These are phyloP conservation scores for Camellia granthamiana DNA, from an alignment of 148 eudicot species.

Conservation along the genomic window DNA sequence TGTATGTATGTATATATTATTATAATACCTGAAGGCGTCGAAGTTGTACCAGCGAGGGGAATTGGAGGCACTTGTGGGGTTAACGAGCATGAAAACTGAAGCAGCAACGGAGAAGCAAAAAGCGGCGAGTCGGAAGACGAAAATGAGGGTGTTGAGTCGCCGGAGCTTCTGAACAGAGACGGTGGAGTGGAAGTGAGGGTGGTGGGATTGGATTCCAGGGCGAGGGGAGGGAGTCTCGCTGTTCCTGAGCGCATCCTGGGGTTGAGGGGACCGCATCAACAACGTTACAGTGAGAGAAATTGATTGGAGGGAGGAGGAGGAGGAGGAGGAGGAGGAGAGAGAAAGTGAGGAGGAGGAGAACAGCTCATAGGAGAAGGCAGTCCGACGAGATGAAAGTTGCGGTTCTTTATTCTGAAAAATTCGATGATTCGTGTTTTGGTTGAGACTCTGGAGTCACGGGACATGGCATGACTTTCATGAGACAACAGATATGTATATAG, in stretches of 20 bases:
- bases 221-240: conserved; percentile 47
- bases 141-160: conserved; percentile 59
- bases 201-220: conserved; percentile 27
- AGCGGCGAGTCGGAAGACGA: conserved; percentile 56
- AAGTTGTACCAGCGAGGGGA: conserved; percentile 62
- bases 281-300: not conserved
- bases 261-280: conserved; percentile 44
- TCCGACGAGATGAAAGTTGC: not conserved
- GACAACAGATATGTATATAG: too few relatives aligned
- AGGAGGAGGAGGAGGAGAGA: too few relatives aligned
- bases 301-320: not conserved
- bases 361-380: not conserved
- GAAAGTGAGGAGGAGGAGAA: not conserved
- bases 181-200: conserved; percentile 65
- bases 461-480: conserved; percentile 34
- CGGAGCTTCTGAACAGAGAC: conserved; percentile 63
- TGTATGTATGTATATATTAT: too few relatives aligned
- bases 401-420: not conserved
- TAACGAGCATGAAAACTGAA: conserved; percentile 64
- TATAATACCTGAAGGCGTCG: conserved; percentile 59
- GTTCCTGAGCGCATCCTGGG: conserved; percentile 27
- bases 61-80: conserved; percentile 28
- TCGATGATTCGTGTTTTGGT: conserved; percentile 7
- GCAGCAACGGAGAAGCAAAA: conserved; percentile 65
- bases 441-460: conserved; percentile 31